Evolutionary conservation across 805 yeast genomes (phyloP).

Genomic region (Yarrowia sp.): DNA sequence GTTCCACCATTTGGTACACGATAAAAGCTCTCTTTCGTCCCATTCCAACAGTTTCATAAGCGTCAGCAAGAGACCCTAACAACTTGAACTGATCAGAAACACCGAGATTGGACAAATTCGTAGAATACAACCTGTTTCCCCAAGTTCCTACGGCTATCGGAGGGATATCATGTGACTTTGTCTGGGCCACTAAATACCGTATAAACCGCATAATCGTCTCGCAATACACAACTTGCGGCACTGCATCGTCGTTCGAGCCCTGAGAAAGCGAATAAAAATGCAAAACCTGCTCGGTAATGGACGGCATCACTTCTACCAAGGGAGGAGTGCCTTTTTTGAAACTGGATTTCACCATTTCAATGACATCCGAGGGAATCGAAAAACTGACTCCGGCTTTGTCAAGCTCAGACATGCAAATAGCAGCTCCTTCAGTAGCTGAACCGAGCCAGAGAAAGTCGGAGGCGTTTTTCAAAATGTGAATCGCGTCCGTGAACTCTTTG

Average conservation of each 20-base stretch:
- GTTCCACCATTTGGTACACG: conserved; percentile 5
- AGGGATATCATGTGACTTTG: conserved; percentile 28
- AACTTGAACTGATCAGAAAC: conserved; percentile 57
- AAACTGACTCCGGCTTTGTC: background rate
- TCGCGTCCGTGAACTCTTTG: conserved; percentile 70
- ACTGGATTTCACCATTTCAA: background rate
- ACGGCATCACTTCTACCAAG: conserved; percentile 30
- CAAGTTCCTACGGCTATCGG: conserved; percentile 48
- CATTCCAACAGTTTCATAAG: conserved; percentile 62
- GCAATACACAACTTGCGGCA: conserved; percentile 76
- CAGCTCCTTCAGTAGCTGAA: conserved; percentile 79
- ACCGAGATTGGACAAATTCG: conserved; percentile 48
- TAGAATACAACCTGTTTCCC: conserved; percentile 48
- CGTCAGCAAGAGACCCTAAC: conserved; percentile 61
- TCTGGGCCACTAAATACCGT: conserved; percentile 43
- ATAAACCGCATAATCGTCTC: conserved; percentile 64
- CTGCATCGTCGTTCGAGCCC: conserved; percentile 63
- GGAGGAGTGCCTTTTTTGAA: background rate
- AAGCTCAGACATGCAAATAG: conserved; percentile 61
- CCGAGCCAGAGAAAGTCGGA: conserved; percentile 87
- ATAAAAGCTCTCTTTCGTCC: conserved; percentile 47
- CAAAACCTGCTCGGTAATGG: conserved; percentile 38
- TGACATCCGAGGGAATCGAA: background rate
- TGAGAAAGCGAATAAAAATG: conserved; percentile 50
- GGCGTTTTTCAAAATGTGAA: conserved; percentile 53